These are phyloP conservation scores for Dendrobium chrysotoxum DNA, from an alignment of 106 monocot species.

Conservation along the genomic window DNA sequence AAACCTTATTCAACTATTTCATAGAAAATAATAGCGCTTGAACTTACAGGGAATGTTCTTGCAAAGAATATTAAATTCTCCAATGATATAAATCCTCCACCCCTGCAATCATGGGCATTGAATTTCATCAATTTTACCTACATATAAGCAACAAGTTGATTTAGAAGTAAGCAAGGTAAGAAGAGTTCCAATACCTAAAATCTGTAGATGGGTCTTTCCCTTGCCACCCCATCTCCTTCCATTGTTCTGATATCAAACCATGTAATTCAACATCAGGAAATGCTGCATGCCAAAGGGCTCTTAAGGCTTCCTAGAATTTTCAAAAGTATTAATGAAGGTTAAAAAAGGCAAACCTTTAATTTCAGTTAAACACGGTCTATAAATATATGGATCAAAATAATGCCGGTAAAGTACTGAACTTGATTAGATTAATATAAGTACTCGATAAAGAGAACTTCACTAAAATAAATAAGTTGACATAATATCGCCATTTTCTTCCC, in stretches of 20 bases:
- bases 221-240: slow-evolving; percentile 99
- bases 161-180: not conserved
- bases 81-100: slow-evolving; percentile 93
- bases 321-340: not conserved
- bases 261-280: slow-evolving; percentile 66
- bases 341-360: not conserved
- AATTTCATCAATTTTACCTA: not conserved
- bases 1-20: not conserved
- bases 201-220: slow-evolving; percentile 96
- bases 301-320: slow-evolving; percentile 67
- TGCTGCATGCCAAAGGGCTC: slow-evolving; percentile 68
- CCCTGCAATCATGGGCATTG: slow-evolving; percentile 42
- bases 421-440: not conserved
- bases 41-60: slow-evolving; percentile 73
- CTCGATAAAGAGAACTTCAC: not conserved
- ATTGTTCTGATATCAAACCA: slow-evolving; percentile 83
- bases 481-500: not conserved
- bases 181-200: slow-evolving; percentile 53
- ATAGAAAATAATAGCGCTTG: not conserved
- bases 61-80: slow-evolving; percentile 94
- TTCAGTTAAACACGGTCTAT: not conserved
- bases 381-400: not conserved
- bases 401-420: not conserved
- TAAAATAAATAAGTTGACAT: not conserved
- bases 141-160: not conserved